Evolutionary conservation across 148 eudicot genomes (phyloP).

Genomic region (Salicornia ramosissima): DNA sequence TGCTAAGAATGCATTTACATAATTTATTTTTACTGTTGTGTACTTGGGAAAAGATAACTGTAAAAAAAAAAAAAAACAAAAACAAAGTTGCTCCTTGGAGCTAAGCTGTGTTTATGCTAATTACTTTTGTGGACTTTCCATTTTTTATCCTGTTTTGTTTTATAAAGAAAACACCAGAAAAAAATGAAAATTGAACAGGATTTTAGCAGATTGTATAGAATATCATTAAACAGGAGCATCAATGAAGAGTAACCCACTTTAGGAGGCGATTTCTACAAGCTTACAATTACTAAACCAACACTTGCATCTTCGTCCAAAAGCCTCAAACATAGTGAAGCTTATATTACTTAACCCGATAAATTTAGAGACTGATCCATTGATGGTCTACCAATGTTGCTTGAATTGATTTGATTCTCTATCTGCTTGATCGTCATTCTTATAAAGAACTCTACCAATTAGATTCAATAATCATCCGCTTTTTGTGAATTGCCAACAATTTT

Average conservation of each 20-base stretch:
- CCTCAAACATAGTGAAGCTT: too few relatives aligned
- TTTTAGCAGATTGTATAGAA: too few relatives aligned
- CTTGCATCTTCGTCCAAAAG: too few relatives aligned
- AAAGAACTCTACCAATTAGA: background rate
- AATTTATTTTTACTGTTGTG: conserved; percentile 13
- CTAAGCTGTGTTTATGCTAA: conserved; percentile 2
- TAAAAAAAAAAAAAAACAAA: too few relatives aligned
- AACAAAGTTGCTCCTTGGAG: conserved; percentile 7
- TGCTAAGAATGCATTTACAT: conserved; percentile 9
- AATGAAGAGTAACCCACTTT: too few relatives aligned
- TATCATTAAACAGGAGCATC: too few relatives aligned
- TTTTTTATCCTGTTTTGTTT: too few relatives aligned
- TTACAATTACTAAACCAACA: too few relatives aligned
- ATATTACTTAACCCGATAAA: too few relatives aligned
- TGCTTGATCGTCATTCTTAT: background rate
- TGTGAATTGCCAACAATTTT: background rate
- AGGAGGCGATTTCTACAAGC: too few relatives aligned
- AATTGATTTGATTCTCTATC: background rate
- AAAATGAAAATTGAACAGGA: too few relatives aligned
- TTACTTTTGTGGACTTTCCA: background rate
- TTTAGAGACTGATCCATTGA: background rate
- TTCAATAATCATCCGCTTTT: background rate
- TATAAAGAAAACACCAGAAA: too few relatives aligned
- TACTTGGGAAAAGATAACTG: conserved; percentile 9
- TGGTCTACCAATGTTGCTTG: background rate